Evolutionary conservation across 192 early-diverging fungal species (phyloP).

Genomic region (Hyaloraphidium curvatum): DNA sequence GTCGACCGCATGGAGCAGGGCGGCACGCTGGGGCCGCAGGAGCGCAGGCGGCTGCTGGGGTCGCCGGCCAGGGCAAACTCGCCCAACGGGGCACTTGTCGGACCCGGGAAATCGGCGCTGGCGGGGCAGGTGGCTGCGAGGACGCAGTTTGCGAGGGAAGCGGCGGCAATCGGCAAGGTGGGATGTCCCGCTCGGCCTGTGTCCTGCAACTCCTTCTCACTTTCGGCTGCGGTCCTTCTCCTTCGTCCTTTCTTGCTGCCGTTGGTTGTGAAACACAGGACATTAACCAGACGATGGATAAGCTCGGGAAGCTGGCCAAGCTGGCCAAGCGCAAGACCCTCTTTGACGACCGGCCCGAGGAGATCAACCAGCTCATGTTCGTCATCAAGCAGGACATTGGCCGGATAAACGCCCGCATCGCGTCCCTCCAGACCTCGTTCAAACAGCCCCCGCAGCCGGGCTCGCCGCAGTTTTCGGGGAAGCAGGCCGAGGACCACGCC

Average conservation of each 20-base stretch:
- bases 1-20: slow-evolving; percentile 19
- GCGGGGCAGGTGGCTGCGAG: too few species aligned
- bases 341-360: slow-evolving; percentile 90
- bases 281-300: slow-evolving; percentile 61
- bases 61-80: not conserved
- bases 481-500: slow-evolving; percentile 74
- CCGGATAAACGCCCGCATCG: slow-evolving; percentile 82
- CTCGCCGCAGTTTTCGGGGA: not conserved
- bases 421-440: slow-evolving; percentile 47
- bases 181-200: too few species aligned
- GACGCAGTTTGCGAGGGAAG: slow-evolving; percentile 69
- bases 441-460: slow-evolving; percentile 11
- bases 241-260: too few species aligned
- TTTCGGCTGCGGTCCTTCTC: too few species aligned
- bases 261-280: too few species aligned
- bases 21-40: not conserved
- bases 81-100: not conserved
- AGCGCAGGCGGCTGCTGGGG: not conserved
- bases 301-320: slow-evolving; percentile 69
- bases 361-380: slow-evolving; percentile 86
- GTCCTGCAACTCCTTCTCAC: too few species aligned
- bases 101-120: too few species aligned
- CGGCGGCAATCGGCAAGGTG: slow-evolving; percentile 61
- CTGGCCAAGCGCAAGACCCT: slow-evolving; percentile 90
- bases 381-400: slow-evolving; percentile 95